Evolutionary conservation across 768 basidiomycete species (phyloP).

Genomic region (Tricholomella constricta): DNA sequence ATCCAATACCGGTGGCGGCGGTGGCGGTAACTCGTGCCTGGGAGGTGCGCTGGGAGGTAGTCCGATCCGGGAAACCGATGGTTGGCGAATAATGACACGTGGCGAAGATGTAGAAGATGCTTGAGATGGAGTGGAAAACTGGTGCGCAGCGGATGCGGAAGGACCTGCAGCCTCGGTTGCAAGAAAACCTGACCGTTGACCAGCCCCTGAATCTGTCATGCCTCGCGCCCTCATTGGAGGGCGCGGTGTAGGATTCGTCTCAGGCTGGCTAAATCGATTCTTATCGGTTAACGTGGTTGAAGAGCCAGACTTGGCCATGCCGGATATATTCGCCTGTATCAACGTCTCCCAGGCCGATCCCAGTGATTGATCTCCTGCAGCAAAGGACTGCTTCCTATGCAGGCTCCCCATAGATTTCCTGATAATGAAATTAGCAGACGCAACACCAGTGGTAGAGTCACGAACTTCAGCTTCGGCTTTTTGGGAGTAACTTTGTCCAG

Average conservation of each 20-base stretch:
- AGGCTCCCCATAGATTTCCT: constrained; percentile 34
- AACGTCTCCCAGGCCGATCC: constrained; percentile 27
- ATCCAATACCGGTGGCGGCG: constrained; percentile 30
- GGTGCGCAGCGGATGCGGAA: constrained; percentile 9
- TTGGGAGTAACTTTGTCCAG: background rate
- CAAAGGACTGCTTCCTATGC: constrained; percentile 23
- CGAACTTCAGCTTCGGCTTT: constrained; percentile 20
- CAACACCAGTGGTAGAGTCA: background rate
- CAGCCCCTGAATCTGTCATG: constrained; percentile 43
- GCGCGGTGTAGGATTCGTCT: constrained; percentile 31
- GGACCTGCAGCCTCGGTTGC: constrained; percentile 10
- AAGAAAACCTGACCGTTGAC: constrained; percentile 36
- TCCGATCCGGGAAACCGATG: constrained; percentile 43
- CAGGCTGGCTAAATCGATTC: constrained; percentile 36
- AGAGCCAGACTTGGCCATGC: constrained; percentile 29
- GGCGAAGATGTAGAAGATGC: constrained; percentile 25
- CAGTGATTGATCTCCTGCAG: constrained; percentile 20
- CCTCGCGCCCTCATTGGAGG: constrained; percentile 49
- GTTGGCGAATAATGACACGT: constrained; percentile 42
- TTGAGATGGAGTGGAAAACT: constrained; percentile 17
- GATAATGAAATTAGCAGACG: constrained; percentile 3
- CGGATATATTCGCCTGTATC: constrained; percentile 16
- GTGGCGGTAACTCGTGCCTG: constrained; percentile 46
- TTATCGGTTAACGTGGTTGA: constrained; percentile 32
- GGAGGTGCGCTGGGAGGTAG: constrained; percentile 53